Evolutionary conservation across 2,329 filamentous ascomycete genomes (phyloP), one percentile per base, ranked within the genome.

Genomic region (Didymella glomerata): DNA sequence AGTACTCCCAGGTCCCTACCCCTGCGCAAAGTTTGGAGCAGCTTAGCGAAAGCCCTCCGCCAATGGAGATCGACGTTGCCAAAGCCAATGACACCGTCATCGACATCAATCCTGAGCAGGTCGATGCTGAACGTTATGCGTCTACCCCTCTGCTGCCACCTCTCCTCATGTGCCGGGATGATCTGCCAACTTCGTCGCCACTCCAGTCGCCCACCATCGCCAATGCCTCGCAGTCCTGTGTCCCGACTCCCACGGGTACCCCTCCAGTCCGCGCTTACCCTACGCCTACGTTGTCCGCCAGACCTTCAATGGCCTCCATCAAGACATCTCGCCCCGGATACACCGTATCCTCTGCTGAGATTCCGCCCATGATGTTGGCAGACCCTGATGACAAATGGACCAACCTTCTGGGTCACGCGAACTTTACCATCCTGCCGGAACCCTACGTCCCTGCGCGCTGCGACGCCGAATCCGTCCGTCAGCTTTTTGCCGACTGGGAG

Each of bases 121-220:
- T 78, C 27, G 77, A 81, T 78, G 77, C 87, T 79, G 79, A 88
- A 79, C 75, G 87, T 79, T 79, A 91, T 67, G 90, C 91, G 0
- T 90, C 90, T 4, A 97, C 93, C 2, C 94, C 93, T 38, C 83
- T 97, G 8, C 83, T 97, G 2, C 93, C 93, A 8, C 93, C 93
- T 0, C 83, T 95, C 34, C 85, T 96, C 80, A 88, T 86, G 27
- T 78, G 83, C 22, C 79, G 84, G 32, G 78, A 81, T 44, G 80
- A 86, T 41, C 83, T 87, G 0, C 84, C 85, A 1, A 82, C 89
- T 30, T 85, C 91, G 58, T 96, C 92, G 8, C 92, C 93, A n/a
- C 81, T 96, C 25, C 92, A 96, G 76, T 96, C 92, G 0, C 93
- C 93, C 0, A 90, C 88, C 0, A 85, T 95, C 18, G 91, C 69